Base-by-base conservation (phyloP, 2,329 filamentous ascomycete species). In the Didymella sp. region DNA sequence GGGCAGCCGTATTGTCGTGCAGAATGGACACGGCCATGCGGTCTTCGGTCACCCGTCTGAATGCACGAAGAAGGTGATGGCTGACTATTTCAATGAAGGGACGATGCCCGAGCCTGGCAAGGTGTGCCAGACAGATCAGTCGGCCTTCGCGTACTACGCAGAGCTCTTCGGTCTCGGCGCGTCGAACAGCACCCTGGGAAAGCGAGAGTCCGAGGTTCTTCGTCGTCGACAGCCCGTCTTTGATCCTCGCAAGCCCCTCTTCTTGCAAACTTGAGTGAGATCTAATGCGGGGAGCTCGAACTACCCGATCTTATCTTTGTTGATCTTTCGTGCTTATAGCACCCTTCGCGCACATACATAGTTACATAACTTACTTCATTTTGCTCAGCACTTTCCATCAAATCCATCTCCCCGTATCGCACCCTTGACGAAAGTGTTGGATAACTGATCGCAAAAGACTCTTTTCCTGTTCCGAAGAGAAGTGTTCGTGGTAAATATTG, bases 321-420 rank as follows among this genome's bases (percentile, higher is more conserved):
- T 4, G 17, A 19, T 37, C 8, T 37, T 1, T 37, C n/a, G 17
- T 4, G 17, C 9, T 37, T 7, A 9, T 19, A 37, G n/a, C 15
- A 37, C 19, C 4, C 17, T 17, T 7, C 12, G 11, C 35, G 35
- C 22, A 38, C 19, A 38, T 38, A 38, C 4, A 22, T 7, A 13
- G 17, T 4, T 13, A 22, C 17, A 38, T 11, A 22, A 13, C 8
- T 5, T 9, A 9, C 19, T 12, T 40, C 22, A 25, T 25, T 13
- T 41, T 4, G 31, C 38, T 45, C 58, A 63, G 38, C 58, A 63
- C 37, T 52, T 19, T 17, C 19, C 60, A 61, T 70, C 66, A 48
- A 61, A 70, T 21, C 58, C 56, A 56, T 66, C 54, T 2, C 68
- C 68, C 3, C 58, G 65, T 11, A n/a, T n/a, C n/a, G n/a, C n/a